Evolutionary conservation across 495 filamentous ascomycete genomes (phyloP), one percentile per base, ranked within the genome.

Genomic region (Filosporella fistucella): DNA sequence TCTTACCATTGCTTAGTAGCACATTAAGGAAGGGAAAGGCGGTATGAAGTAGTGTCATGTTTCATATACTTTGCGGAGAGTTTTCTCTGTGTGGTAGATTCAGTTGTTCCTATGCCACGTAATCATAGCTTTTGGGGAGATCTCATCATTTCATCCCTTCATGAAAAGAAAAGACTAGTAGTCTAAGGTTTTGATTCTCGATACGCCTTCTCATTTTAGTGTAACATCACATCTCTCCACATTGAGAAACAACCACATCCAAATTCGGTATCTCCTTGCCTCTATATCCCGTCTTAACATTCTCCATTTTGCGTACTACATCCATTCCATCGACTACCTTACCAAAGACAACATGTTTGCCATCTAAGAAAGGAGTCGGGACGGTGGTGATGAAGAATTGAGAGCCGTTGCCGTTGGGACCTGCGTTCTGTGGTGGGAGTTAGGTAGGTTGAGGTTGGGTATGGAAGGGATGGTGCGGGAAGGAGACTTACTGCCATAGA

Each of bases 301-400:
- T 80, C 71, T 97, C 93, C 52, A 98, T 80, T 76, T 95, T 98
- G 41, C 63, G 71, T 29, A 95, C 79, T 9, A 96, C 80, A 29
- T 97, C 89, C 76, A 96, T 84, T 28, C 93, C 91, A 35, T 89
- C 86, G 37, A 90, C 71, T 1, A 98, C 91, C 60, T 85, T 82
- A 21, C 93, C 94, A 59, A 97, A 97, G 1, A 96, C 90, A 33
- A 97, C 91, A 61, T 98, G 94, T 64, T 95, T 96, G 54, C 78
- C 79, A 63, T 97, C 87, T n/a, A 98, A 69, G 61, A 91, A 95
- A 1, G 89, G 88, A 0, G 90, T 87, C 4, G 85, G 70, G 10
- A 84, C 85, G 0, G 86, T 90, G 2, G 88, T 96, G 67, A 97
- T 91, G 72, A 98, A 98, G 68, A 98, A 98, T 63, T 97, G 94